Base-by-base conservation (phyloP, 441 rosid species). In the Isatis lusitanica region DNA sequence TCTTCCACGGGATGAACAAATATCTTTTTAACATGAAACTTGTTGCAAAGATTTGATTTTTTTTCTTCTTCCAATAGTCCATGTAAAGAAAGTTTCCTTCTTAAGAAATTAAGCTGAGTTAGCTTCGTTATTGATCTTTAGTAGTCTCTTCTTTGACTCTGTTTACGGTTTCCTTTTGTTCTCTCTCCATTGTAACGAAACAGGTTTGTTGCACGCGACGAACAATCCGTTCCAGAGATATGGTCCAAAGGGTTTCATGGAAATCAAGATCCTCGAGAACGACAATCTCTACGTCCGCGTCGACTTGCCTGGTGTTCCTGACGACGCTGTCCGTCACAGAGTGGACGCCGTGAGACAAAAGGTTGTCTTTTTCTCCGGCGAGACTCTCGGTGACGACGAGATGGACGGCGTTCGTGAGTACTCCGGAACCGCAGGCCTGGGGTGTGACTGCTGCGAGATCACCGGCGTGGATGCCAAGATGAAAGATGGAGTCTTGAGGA, bases 261-360 rank as follows among this genome's bases (percentile, higher is more conserved):
- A 73, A 11, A 33, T 61, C 56, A 73, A 68, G 64, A 18, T 75
- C 13, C 67, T 75, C 1, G 17, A 33, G 9, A 52, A 75, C 33
- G 55, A 51, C 40, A 11, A 68, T 0, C 57, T 75, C 3, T 75
- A 75, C 10, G 74, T 62, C 1, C 55, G 74, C 0, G 69, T 68
- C 5, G 78, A 75, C 69, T 59, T 75, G 48, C 78, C 78, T 1
- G 78, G 74, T 9, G 69, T 67, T 52, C 74, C 74, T 1, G 69
- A 68, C 63, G 63, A 68, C 31, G 78, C 35, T 0, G 8, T 62
- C 9, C 64, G 8, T 55, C 8, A 42, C 70, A 51, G 74, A 53
- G 57, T 75, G 18, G 78, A 75, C 39, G 26, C 30, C 9, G 74
- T 68, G 0, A 75, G 78, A 12, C 44, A 62, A 43, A 75, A 75